Conservation (phyloP, 2,329 filamentous ascomycete species). For the Clonostachys solani region DNA sequence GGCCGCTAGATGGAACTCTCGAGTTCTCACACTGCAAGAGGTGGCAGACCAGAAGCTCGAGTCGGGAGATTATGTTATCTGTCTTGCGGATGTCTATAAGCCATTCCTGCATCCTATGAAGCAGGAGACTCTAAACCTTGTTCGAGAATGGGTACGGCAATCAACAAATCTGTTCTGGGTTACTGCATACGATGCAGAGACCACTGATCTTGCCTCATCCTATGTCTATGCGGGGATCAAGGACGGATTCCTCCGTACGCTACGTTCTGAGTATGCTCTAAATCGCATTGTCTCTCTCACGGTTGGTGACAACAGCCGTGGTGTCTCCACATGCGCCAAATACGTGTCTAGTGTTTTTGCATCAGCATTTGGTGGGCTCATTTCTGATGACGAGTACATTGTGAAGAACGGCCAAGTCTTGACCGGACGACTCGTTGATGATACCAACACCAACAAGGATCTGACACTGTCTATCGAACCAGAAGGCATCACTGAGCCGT, state of each 20-base stretch:
- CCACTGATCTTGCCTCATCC: too few relatives aligned
- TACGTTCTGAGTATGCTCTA: neutral
- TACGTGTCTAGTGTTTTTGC: neutral
- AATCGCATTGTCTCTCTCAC: neutral
- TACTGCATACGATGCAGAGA: too few relatives aligned
- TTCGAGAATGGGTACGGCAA: too few relatives aligned
- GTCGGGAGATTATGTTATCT: too few relatives aligned
- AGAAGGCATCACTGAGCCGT: neutral
- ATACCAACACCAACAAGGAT: neutral
- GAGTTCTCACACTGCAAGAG: too few relatives aligned
- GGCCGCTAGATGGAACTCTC: too few relatives aligned
- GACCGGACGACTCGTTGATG: conserved; percentile 1
- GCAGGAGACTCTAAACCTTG: too few relatives aligned
- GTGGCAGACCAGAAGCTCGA: too few relatives aligned
- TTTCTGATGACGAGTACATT: neutral
- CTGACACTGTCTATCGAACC: neutral
- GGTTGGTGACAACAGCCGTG: neutral
- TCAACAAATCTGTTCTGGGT: too few relatives aligned
- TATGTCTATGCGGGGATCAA: too few relatives aligned
- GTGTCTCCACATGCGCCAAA: neutral
- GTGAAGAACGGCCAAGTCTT: neutral
- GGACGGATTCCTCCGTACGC: neutral
- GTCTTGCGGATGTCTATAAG: too few relatives aligned
- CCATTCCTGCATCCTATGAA: too few relatives aligned
- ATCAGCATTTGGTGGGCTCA: neutral